Percentiles rank a stretch among this genome's conserved stretches.
Evolutionary conservation across 2,329 filamentous ascomycete genomes (phyloP).

Genomic region (Claviceps monticola): DNA sequence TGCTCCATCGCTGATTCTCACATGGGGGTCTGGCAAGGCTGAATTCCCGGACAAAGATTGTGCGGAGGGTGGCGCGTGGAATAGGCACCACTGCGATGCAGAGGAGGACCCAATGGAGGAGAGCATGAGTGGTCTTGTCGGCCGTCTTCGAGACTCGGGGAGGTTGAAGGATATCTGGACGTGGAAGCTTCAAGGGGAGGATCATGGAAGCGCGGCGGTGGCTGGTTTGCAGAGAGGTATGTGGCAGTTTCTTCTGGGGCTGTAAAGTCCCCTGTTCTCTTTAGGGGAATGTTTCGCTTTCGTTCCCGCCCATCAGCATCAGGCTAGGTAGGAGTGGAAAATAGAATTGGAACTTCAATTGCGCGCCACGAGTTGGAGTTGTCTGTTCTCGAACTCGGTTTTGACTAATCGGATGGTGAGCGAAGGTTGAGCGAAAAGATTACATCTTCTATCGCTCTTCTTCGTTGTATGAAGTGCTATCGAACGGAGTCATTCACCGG

Average conservation of each 20-base stretch:
- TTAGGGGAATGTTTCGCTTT: neutral
- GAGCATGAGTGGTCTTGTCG: slow-evolving; percentile 6
- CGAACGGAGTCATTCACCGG: too few species aligned
- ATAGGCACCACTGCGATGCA: slow-evolving; percentile 12
- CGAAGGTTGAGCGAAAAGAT: too few species aligned
- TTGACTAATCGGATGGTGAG: too few species aligned
- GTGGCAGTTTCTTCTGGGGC: neutral
- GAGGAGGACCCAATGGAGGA: slow-evolving; percentile 10
- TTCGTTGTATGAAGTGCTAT: too few species aligned
- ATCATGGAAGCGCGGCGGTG: neutral
- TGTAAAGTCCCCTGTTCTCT: neutral
- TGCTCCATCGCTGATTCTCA: slow-evolving; percentile 19
- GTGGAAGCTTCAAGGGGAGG: slow-evolving; percentile 14
- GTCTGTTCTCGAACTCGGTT: too few species aligned
- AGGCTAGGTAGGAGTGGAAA: too few species aligned
- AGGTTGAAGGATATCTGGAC: slow-evolving; percentile 11
- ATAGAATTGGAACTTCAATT: too few species aligned
- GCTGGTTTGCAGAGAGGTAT: neutral
- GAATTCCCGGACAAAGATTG: slow-evolving; percentile 14
- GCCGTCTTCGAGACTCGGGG: slow-evolving; percentile 9
- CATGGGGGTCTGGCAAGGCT: slow-evolving; percentile 18
- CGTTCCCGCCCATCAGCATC: too few species aligned
- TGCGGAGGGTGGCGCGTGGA: slow-evolving; percentile 13
- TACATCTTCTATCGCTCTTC: too few species aligned
- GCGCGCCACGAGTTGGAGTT: too few species aligned